A percentile compares a stretch with the other conserved stretches of the same genome.
These are phyloP conservation scores for Babesia ovis DNA, from an alignment of 169 alveolate species.

Conservation along the genomic window DNA sequence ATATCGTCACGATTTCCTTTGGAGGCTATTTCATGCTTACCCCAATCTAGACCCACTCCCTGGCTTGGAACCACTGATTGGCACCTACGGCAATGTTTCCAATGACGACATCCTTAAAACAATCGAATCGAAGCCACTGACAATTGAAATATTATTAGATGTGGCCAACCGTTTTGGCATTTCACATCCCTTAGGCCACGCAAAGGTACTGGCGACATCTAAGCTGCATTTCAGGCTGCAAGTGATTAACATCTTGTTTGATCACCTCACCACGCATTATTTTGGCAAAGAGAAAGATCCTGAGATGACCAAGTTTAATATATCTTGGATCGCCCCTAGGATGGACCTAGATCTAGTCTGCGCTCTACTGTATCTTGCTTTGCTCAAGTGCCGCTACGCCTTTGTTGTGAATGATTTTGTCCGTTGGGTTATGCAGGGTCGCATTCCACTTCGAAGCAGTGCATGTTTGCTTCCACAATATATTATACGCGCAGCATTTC, in stretches of 20 bases:
- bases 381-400: slow-evolving; percentile 49
- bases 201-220: neutral
- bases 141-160: neutral
- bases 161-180: slow-evolving; percentile 3
- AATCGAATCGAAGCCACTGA: slow-evolving; percentile 10
- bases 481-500: slow-evolving; percentile 13
- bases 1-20: slow-evolving; percentile 44
- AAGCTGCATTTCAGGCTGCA: neutral
- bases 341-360: slow-evolving; percentile 46
- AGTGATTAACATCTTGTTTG: slow-evolving; percentile 12
- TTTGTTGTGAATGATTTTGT: slow-evolving; percentile 37
- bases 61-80: neutral
- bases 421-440: slow-evolving; percentile 55
- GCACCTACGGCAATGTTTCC: neutral
- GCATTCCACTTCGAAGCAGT: slow-evolving; percentile 43
- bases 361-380: slow-evolving; percentile 13
- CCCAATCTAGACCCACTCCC: slow-evolving; percentile 12
- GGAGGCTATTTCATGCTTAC: slow-evolving; percentile 33
- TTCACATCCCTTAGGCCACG: neutral
- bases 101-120: neutral
- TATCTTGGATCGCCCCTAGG: slow-evolving; percentile 44
- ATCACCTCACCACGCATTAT: neutral
- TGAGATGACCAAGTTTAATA: neutral
- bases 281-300: slow-evolving; percentile 13
- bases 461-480: slow-evolving; percentile 24